Conservation (phyloP, 2,329 filamentous ascomycete species). For the Chaetomium globosum region DNA sequence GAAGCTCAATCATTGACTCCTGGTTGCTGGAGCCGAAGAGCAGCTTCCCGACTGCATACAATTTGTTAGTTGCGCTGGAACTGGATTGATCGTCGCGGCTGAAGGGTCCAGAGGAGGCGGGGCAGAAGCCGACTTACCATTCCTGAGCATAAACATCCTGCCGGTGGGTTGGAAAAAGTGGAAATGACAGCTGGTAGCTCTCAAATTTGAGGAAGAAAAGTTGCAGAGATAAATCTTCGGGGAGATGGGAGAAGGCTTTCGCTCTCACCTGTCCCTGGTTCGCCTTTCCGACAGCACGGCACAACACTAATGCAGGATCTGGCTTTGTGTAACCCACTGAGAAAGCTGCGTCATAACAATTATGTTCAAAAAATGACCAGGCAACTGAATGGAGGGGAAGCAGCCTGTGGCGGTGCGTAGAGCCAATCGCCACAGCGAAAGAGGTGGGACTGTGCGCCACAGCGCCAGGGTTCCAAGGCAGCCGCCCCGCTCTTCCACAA, state of each 20-base stretch:
- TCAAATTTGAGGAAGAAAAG: not conserved
- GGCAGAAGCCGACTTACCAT: conserved; percentile 45
- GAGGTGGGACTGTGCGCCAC: conserved; percentile 17
- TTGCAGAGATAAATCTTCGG: not conserved
- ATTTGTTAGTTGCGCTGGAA: not conserved
- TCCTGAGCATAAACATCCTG: conserved; percentile 50
- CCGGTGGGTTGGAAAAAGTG: conserved; percentile 4
- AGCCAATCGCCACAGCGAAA: conserved; percentile 29
- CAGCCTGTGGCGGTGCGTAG: conserved; percentile 36
- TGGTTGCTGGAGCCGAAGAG: conserved; percentile 86
- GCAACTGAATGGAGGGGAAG: conserved; percentile 31
- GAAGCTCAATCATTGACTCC: conserved; percentile 90
- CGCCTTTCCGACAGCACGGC: conserved; percentile 4
- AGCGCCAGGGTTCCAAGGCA: conserved; percentile 4
- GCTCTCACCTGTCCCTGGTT: not conserved
- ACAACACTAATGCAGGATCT: conserved; percentile 19
- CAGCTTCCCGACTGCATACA: conserved; percentile 75
- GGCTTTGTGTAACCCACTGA: conserved; percentile 22
- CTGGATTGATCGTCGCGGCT: not conserved
- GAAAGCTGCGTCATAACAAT: conserved; percentile 41
- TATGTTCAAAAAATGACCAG: conserved; percentile 26
- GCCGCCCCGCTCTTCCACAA: not conserved
- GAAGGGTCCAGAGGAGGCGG: conserved; percentile 22
- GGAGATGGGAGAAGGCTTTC: conserved; percentile 9
- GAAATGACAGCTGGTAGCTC: not conserved